A percentile compares a stretch with the other conserved stretches of the same genome.
These are phyloP conservation scores for Penicillium canescens DNA, from an alignment of 495 filamentous ascomycete species.

Conservation along the genomic window DNA sequence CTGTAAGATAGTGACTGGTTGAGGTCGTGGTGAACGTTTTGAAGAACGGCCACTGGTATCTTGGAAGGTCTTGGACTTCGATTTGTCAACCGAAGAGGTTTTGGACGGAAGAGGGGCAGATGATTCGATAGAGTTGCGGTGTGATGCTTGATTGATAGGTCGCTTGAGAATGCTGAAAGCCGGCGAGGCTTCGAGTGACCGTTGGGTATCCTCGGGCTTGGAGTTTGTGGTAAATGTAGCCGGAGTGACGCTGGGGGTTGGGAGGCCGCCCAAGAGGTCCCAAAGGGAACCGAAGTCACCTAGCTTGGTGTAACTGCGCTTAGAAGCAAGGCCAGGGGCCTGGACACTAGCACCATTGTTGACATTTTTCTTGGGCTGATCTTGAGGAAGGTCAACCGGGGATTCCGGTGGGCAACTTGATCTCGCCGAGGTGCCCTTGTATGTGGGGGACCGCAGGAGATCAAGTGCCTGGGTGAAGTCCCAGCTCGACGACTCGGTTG, in stretches of 20 bases:
- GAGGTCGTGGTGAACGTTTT: neutral
- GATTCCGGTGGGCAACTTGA: constrained; percentile 12
- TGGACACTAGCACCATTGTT: neutral
- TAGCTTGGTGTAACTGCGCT: constrained; percentile 20
- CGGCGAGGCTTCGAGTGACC: neutral
- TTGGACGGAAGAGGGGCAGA: neutral
- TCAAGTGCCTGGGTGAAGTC: constrained; percentile 51
- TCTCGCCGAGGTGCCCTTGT: constrained; percentile 8
- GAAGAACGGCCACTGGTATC: neutral
- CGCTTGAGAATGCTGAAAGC: constrained; percentile 23
- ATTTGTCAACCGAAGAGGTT: neutral
- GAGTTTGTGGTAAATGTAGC: neutral
- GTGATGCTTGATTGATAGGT: neutral
- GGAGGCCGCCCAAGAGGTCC: constrained; percentile 24
- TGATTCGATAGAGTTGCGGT: neutral
- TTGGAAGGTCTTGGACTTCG: neutral
- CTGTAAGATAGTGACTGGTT: constrained; percentile 11
- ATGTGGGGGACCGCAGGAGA: constrained; percentile 44
- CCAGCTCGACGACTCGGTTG: constrained; percentile 37
- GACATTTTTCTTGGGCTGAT: constrained; percentile 9
- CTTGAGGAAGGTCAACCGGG: neutral
- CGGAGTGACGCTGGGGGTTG: constrained; percentile 1
- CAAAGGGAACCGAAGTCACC: constrained; percentile 44
- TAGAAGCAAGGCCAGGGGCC: neutral
- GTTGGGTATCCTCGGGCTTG: neutral